These are phyloP conservation scores for Rosa rugosa DNA, from an alignment of 306 rosid species.

Conservation along the genomic window DNA sequence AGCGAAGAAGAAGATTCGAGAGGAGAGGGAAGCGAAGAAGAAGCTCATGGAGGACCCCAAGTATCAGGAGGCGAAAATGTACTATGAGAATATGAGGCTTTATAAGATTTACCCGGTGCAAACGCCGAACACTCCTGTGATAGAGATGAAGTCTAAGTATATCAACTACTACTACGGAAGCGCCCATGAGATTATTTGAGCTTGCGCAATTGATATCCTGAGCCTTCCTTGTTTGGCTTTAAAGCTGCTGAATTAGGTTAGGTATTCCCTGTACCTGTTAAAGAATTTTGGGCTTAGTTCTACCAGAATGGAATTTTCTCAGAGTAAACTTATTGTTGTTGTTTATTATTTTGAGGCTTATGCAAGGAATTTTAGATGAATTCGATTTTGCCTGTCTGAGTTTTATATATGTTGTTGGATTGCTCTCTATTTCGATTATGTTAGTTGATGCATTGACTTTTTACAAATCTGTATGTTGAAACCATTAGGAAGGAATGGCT, in stretches of 20 bases:
- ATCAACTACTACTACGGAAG: background rate
- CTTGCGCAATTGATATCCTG: background rate
- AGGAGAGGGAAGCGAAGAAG: background rate
- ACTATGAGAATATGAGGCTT: background rate
- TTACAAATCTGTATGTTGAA: background rate
- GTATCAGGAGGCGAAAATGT: background rate
- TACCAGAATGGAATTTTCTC: background rate
- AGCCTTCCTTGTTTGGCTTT: background rate
- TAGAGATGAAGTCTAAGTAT: background rate
- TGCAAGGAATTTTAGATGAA: background rate
- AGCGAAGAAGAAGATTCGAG: background rate
- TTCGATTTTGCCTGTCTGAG: background rate
- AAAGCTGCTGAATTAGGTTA: background rate
- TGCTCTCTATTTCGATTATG: background rate
- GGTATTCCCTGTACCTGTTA: background rate
- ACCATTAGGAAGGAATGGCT: background rate
- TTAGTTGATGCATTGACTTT: background rate
- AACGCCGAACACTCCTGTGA: background rate
- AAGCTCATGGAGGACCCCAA: slow-evolving; percentile 8
- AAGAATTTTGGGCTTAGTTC: background rate
- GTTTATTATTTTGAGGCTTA: slow-evolving; percentile 3
- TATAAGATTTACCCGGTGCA: background rate
- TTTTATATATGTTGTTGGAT: background rate
- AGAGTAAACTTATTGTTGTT: background rate
- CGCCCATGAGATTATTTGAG: background rate